Percentiles rank a stretch among this genome's conserved stretches.
phyloP scores from a whole-genome alignment of 106 monocot species.

The Dendrobium nobile region DNA sequence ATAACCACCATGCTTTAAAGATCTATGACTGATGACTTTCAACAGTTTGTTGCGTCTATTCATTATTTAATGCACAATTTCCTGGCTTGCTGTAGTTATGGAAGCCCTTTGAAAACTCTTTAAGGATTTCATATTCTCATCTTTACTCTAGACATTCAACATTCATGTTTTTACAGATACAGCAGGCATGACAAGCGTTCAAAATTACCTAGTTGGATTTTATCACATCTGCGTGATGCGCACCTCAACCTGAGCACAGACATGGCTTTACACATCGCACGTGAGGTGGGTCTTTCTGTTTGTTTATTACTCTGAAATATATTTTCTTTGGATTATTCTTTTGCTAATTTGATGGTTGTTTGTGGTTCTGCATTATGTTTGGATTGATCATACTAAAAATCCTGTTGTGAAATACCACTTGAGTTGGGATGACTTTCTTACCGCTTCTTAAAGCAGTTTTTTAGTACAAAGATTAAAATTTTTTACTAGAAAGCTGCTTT shows the following conservation, averaged over 20 bases:
- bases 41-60: neutral
- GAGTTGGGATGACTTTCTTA: too few species aligned
- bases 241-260: constrained; percentile 98
- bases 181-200: constrained; percentile 98
- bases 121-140: neutral
- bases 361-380: too few species aligned
- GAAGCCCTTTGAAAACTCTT: neutral
- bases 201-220: constrained; percentile 93
- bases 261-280: constrained; percentile 98
- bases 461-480: too few species aligned
- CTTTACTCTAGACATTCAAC: neutral
- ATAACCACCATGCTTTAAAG: too few species aligned
- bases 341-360: too few species aligned
- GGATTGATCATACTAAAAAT: too few species aligned
- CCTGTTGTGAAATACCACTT: too few species aligned
- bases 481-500: too few species aligned
- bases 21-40: neutral
- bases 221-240: constrained; percentile 89
- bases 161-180: constrained; percentile 51
- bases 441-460: too few species aligned
- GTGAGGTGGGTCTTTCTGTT: constrained; percentile 48
- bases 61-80: neutral
- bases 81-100: neutral
- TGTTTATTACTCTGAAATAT: neutral
- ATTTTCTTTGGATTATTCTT: too few species aligned